These are phyloP conservation scores for Ustilago cynodontis DNA, from an alignment of 1,284 basidiomycete species.

Conservation along the genomic window DNA sequence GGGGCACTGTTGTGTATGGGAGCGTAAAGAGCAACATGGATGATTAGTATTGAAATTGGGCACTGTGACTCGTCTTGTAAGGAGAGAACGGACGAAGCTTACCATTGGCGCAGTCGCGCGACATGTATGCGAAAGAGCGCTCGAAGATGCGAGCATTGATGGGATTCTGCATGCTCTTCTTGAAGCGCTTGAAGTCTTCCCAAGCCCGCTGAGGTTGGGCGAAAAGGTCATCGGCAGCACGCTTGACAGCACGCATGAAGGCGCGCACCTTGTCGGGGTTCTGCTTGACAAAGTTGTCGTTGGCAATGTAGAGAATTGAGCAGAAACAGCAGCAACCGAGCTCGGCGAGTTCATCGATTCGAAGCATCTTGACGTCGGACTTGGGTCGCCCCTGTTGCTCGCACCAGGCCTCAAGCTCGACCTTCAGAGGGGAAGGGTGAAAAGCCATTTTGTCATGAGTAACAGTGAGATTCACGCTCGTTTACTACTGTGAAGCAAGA, in stretches of 20 bases:
- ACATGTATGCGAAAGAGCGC: constrained; percentile 71
- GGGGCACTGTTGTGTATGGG: constrained; percentile 22
- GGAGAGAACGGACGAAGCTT: not conserved
- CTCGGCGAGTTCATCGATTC: constrained; percentile 70
- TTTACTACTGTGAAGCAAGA: not conserved
- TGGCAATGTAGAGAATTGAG: constrained; percentile 66
- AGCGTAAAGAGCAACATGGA: constrained; percentile 9
- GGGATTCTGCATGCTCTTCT: constrained; percentile 68
- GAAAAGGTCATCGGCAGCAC: constrained; percentile 69
- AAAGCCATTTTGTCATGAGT: not conserved
- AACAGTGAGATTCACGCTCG: not conserved
- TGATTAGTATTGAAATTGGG: not conserved
- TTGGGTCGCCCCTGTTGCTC: constrained; percentile 66
- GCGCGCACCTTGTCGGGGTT: constrained; percentile 69
- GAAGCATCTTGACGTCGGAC: constrained; percentile 71
- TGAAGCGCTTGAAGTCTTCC: constrained; percentile 68
- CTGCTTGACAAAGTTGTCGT: constrained; percentile 61
- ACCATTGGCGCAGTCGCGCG: constrained; percentile 64
- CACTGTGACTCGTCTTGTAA: too few relatives aligned
- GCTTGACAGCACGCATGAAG: constrained; percentile 71
- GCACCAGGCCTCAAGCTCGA: constrained; percentile 71
- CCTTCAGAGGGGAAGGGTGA: not conserved
- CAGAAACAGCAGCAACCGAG: constrained; percentile 71
- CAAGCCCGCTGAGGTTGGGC: constrained; percentile 68
- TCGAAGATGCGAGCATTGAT: constrained; percentile 66